A percentile compares a stretch with the other conserved stretches of the same genome.
phyloP scores from a whole-genome alignment of 768 basidiomycete species.

The Terana coerulea region DNA sequence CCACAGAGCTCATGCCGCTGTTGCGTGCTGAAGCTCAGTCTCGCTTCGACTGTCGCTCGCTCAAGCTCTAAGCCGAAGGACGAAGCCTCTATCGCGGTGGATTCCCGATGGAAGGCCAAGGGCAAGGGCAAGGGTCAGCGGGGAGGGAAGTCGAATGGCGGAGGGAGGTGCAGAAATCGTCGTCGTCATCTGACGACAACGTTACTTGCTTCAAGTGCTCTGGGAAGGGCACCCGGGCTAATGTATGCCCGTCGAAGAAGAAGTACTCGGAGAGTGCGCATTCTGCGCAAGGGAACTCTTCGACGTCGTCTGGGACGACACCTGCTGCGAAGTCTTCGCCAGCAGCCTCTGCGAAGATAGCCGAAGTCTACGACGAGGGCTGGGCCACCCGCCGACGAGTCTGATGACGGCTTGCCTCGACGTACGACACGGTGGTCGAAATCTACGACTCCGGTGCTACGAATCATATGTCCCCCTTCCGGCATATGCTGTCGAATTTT shows the following conservation, averaged over 20 bases:
- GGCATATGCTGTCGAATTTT: neutral
- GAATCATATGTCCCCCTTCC: constrained; percentile 1
- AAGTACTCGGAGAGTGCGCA: no score
- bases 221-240: constrained; percentile 2
- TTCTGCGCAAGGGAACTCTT: no score
- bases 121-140: neutral
- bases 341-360: neutral
- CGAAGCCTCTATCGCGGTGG: no score
- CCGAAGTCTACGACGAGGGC: neutral
- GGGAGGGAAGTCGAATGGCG: neutral
- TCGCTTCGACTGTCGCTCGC: no score
- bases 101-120: neutral
- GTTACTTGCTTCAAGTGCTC: constrained; percentile 3
- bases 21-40: no score
- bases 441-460: constrained; percentile 1
- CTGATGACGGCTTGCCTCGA: neutral
- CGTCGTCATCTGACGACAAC: neutral
- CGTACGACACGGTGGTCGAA: no score
- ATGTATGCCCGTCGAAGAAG: constrained; percentile 4
- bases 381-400: neutral
- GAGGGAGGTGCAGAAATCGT: neutral
- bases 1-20: no score
- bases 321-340: no score
- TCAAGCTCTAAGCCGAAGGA: no score
- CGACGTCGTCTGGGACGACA: no score